Evolutionary conservation across 805 yeast species (phyloP).

Genomic region (Dipodascus albidus): DNA sequence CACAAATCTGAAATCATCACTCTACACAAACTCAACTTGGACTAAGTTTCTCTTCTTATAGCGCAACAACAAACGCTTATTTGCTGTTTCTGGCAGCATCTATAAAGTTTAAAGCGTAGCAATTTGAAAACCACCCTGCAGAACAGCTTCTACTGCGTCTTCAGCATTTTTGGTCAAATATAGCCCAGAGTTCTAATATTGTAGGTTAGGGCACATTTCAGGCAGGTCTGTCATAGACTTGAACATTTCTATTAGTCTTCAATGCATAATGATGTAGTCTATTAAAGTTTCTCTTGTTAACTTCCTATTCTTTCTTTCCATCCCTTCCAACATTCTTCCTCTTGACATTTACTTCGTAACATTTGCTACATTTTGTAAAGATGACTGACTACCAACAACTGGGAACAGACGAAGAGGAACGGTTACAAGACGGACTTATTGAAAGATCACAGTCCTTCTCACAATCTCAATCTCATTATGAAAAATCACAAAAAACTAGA

Average conservation of each 20-base stretch:
- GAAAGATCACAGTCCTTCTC: neutral
- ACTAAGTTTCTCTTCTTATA: no score
- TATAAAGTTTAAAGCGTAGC: no score
- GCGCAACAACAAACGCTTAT: no score
- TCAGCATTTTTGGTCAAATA: no score
- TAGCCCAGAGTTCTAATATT: no score
- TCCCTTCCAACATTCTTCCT: neutral
- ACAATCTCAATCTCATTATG: neutral
- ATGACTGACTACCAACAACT: neutral
- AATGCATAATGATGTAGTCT: neutral
- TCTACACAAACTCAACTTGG: no score
- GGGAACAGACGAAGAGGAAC: neutral
- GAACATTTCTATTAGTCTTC: neutral
- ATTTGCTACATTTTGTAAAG: neutral
- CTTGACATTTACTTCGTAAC: neutral
- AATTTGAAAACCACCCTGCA: no score
- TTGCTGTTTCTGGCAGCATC: no score
- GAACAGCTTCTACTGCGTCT: no score
- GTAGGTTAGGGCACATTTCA: no score
- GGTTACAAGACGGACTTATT: neutral
- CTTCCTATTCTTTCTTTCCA: neutral
- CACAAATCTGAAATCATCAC: no score
- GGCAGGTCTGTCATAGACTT: no score
- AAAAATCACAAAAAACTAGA: constrained; percentile 24
- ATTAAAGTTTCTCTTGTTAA: neutral